These are phyloP conservation scores for Huntiella omanensis DNA, from an alignment of 2,329 filamentous ascomycete genomes.

Conservation along the genomic window DNA sequence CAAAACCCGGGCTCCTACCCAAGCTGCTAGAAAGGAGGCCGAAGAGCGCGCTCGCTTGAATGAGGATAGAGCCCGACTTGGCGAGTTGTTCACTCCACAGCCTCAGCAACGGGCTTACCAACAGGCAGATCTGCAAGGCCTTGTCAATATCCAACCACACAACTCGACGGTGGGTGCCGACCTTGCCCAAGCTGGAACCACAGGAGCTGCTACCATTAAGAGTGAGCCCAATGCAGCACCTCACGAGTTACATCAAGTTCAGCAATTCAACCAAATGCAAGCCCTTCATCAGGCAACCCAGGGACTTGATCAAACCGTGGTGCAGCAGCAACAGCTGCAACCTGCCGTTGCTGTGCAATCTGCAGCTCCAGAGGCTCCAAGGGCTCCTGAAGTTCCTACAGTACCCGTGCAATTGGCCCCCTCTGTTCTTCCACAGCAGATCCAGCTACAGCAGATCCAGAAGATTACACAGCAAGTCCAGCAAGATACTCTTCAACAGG, in stretches of 20 bases:
- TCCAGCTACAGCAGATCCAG: not conserved
- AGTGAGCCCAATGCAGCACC: slow-evolving; percentile 2
- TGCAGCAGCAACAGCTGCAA: slow-evolving; percentile 10
- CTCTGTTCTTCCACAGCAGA: not conserved
- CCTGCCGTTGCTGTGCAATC: no score
- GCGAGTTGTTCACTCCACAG: slow-evolving; percentile 21
- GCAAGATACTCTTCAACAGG: slow-evolving; percentile 7
- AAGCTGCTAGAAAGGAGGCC: slow-evolving; percentile 49
- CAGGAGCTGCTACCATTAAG: not conserved
- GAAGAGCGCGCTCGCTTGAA: slow-evolving; percentile 35
- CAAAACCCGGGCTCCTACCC: slow-evolving; percentile 63
- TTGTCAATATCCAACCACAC: slow-evolving; percentile 15
- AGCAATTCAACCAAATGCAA: slow-evolving; percentile 15
- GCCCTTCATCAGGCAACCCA: slow-evolving; percentile 15
- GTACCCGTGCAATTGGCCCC: no score
- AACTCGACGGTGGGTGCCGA: slow-evolving; percentile 14
- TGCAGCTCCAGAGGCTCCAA: no score
- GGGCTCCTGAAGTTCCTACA: no score
- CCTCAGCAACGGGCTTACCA: slow-evolving; percentile 13
- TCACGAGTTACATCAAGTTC: slow-evolving; percentile 13
- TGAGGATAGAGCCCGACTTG: slow-evolving; percentile 40
- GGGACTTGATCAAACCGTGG: slow-evolving; percentile 12
- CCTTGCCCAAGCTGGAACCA: slow-evolving; percentile 5
- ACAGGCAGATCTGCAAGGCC: slow-evolving; percentile 17
- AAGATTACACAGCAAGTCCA: slow-evolving; percentile 8